phyloP scores from a whole-genome alignment of 2,329 filamentous ascomycete species.

The Exophiala sp. region DNA sequence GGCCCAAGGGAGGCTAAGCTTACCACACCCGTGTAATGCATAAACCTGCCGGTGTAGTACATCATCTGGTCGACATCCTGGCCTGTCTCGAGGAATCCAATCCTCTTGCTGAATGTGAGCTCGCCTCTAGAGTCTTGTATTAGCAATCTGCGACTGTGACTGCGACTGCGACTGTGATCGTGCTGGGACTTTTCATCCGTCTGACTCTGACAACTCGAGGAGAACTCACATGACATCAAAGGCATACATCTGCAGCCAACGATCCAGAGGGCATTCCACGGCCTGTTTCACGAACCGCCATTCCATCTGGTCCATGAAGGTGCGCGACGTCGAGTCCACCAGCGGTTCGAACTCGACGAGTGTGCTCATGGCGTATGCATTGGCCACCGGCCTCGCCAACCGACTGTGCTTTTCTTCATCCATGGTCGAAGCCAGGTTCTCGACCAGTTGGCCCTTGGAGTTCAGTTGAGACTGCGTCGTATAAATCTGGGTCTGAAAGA shows the following conservation, averaged over 20 bases:
- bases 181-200: too few species aligned
- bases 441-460: background rate
- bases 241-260: constrained; percentile 71
- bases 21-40: constrained; percentile 17
- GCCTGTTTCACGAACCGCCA: background rate
- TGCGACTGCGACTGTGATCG: too few species aligned
- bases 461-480: constrained; percentile 8
- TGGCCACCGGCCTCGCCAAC: constrained; percentile 6
- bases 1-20: background rate
- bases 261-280: constrained; percentile 8
- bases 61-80: constrained; percentile 56
- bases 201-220: too few species aligned
- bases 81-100: constrained; percentile 68
- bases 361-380: constrained; percentile 12
- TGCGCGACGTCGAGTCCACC: constrained; percentile 8
- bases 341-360: constrained; percentile 13
- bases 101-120: constrained; percentile 51
- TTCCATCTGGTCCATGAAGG: constrained; percentile 53
- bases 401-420: constrained; percentile 10
- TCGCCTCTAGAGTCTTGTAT: background rate
- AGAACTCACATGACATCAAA: constrained; percentile 65
- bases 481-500: constrained; percentile 4
- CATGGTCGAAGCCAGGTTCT: constrained; percentile 7
- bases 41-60: background rate
- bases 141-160: too few species aligned